Base-by-base conservation (phyloP, 768 basidiomycete species). In the Pleurotus tuber-regium region DNA sequence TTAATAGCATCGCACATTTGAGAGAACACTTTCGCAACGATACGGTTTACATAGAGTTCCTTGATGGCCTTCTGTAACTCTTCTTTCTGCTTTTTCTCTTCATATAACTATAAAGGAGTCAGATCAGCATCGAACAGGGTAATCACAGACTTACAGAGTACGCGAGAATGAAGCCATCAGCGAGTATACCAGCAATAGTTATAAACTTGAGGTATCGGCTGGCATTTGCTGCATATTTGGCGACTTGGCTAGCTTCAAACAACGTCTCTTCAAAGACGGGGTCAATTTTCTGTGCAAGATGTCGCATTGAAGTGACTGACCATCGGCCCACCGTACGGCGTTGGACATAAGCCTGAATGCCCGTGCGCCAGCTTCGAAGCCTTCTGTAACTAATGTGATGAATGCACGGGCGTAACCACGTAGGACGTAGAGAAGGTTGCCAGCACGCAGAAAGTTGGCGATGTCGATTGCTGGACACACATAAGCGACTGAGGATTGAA, bases 1-100 rank as follows among this genome's bases (percentile, higher is more conserved):
- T 47, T 47, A 14, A 47, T 47, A 35, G 30, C 44, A 33, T 47
- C 44, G 16, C 44, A 47, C 44, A 47, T 47, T 29, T 31, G 26
- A 21, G 25, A 14, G 44, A 24, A 47, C 8, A 47, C 44, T 23
- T 47, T 47, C 1, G 44, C 44, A 9, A 47, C 31, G 16, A 47
- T 47, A 8, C 44, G 44, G 29, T 19, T 47, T 26, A 47, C 21
- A n/a, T 47, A 47, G 16, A 47, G 44, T 14, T 30, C 30, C 19
- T 35, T 35, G 14, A 47, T 47, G 3, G 44, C 44, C 29, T 47
- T 47, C n/a, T 47, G 25, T 9, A 47, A 21, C 3, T 47, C 44
- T 14, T 47, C 31, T 19, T 47, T 47, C 31, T 47, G 44, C 28
- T 47, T 30, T n/a, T 47, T 47, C 44, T 47, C 44, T 23, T 30